Percentiles rank a stretch among this genome's conserved stretches.
These are phyloP conservation scores for Vitellaria paradoxa DNA, from an alignment of 179 eudicot genomes.

Conservation along the genomic window DNA sequence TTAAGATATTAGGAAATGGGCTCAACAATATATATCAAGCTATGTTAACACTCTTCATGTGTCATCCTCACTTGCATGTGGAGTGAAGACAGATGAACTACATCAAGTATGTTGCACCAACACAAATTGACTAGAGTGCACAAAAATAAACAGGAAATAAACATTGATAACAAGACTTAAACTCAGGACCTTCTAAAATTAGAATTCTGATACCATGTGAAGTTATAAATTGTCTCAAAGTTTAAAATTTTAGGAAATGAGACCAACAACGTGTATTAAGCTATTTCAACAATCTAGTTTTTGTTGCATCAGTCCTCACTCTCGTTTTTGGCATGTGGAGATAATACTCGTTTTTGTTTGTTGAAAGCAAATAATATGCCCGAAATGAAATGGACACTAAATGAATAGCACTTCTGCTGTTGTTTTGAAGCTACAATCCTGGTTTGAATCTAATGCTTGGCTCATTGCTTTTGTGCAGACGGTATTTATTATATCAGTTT, in stretches of 20 bases:
- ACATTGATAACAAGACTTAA: too few species aligned
- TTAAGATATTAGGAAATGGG: too few species aligned
- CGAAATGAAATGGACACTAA: not conserved
- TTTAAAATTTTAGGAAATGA: not conserved
- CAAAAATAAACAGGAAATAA: too few species aligned
- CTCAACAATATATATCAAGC: too few species aligned
- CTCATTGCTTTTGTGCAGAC: conserved; percentile 53
- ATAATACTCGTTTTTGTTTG: not conserved
- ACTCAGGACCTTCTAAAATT: too few species aligned
- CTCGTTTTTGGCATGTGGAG: not conserved
- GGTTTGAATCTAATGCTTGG: not conserved
- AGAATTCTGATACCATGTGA: too few species aligned
- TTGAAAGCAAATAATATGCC: not conserved
- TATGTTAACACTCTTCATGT: too few species aligned
- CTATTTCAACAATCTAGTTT: not conserved
- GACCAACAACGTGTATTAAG: too few species aligned
- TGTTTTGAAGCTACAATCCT: not conserved
- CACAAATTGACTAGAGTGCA: too few species aligned
- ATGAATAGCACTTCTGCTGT: not conserved
- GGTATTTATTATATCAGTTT: conserved; percentile 77
- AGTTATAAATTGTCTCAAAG: not conserved
- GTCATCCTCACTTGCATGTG: too few species aligned
- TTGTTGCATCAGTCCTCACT: not conserved
- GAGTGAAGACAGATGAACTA: too few species aligned
- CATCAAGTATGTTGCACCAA: too few species aligned